These are phyloP conservation scores for Fusarium camptoceras DNA, from an alignment of 2,329 filamentous ascomycete genomes.

Conservation along the genomic window DNA sequence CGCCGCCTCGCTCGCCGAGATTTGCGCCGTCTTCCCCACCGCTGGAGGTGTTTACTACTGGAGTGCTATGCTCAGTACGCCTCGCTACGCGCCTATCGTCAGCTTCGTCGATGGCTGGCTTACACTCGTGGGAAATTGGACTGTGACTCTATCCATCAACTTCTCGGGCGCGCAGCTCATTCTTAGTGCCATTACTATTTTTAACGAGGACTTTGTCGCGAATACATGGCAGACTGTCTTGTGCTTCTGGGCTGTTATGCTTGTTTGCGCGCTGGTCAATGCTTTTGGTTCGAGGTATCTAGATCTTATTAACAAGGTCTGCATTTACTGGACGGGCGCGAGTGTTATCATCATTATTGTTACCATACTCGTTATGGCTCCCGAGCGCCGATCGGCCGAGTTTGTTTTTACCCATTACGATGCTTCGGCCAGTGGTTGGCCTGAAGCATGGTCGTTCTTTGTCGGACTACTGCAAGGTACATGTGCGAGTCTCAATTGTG, in stretches of 20 bases:
- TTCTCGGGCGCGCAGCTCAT: slow-evolving; percentile 77
- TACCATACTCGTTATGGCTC: slow-evolving; percentile 73
- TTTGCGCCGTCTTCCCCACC: slow-evolving; percentile 73
- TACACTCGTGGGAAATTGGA: slow-evolving; percentile 78
- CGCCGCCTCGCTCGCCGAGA: slow-evolving; percentile 78
- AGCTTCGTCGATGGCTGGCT: slow-evolving; percentile 82
- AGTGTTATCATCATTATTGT: slow-evolving; percentile 79
- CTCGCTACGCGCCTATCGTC: slow-evolving; percentile 70
- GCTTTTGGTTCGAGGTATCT: slow-evolving; percentile 70
- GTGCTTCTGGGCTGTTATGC: slow-evolving; percentile 76
- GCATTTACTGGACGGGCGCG: slow-evolving; percentile 78
- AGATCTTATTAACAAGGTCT: slow-evolving; percentile 75
- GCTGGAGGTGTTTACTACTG: slow-evolving; percentile 78
- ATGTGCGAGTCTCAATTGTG: slow-evolving; percentile 44
- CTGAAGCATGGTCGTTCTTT: slow-evolving; percentile 71
- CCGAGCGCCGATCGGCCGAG: slow-evolving; percentile 70
- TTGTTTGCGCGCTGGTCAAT: slow-evolving; percentile 74
- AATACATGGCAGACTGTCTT: slow-evolving; percentile 79
- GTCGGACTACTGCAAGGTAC: slow-evolving; percentile 64
- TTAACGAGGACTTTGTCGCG: slow-evolving; percentile 68
- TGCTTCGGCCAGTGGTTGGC: slow-evolving; percentile 76
- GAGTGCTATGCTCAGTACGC: slow-evolving; percentile 74
- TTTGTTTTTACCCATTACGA: slow-evolving; percentile 78
- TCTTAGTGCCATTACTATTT: slow-evolving; percentile 74
- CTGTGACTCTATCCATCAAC: slow-evolving; percentile 76